A percentile compares a stretch with the other conserved stretches of the same genome.
These are phyloP conservation scores for Fragaria nilgerrensis DNA, from an alignment of 306 rosid genomes.

Conservation along the genomic window DNA sequence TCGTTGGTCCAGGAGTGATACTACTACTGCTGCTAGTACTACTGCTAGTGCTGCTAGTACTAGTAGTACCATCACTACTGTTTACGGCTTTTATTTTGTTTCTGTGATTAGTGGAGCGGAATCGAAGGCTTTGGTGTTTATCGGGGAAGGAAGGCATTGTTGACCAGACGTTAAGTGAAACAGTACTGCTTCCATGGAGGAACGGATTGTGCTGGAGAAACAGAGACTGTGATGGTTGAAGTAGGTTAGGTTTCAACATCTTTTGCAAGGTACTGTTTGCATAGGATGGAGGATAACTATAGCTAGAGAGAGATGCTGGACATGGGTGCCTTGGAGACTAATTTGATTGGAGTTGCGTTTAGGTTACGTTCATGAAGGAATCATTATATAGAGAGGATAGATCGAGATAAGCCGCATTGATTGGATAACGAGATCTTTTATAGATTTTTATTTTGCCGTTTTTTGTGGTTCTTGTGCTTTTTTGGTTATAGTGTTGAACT, in stretches of 20 bases:
- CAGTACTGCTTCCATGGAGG: constrained; percentile 9
- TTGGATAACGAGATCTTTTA: not conserved
- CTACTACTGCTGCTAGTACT: not conserved
- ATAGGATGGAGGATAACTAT: not conserved
- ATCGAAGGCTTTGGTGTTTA: not conserved
- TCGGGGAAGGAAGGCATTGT: constrained; percentile 17
- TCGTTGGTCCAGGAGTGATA: not conserved
- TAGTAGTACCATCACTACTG: not conserved
- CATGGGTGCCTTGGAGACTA: not conserved
- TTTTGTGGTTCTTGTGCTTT: not conserved
- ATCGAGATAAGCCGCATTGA: not conserved
- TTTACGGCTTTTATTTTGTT: constrained; percentile 19
- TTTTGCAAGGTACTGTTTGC: not conserved
- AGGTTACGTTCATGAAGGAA: not conserved
- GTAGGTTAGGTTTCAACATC: constrained; percentile 34
- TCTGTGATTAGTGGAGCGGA: not conserved
- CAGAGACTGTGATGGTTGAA: constrained; percentile 9
- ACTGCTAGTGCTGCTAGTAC: not conserved
- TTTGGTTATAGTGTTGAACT: too few species aligned
- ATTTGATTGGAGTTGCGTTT: not conserved
- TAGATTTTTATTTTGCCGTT: not conserved
- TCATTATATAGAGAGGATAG: not conserved
- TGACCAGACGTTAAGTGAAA: constrained; percentile 21
- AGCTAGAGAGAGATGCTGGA: not conserved
- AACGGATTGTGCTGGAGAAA: constrained; percentile 31